A percentile compares a stretch with the other conserved stretches of the same genome.
Evolutionary conservation across 1,284 basidiomycete species (phyloP).

Genomic region (Ganoderma leucocontextum): DNA sequence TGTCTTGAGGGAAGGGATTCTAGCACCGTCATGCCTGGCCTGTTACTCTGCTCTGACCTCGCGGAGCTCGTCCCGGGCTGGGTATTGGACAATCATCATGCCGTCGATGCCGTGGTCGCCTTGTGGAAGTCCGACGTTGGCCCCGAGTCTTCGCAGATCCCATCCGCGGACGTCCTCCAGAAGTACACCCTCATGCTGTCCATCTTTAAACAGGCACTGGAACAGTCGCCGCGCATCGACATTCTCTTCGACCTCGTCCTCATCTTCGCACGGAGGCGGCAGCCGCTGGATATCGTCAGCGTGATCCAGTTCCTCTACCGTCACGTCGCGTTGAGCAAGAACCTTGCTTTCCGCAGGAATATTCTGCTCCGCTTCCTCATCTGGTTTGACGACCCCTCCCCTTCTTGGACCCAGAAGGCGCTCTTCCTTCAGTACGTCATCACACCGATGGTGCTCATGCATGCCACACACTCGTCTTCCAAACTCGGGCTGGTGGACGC

Average conservation of each 20-base stretch:
- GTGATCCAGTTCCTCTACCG: slow-evolving; percentile 91
- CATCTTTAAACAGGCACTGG: slow-evolving; percentile 80
- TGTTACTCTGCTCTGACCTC: slow-evolving; percentile 84
- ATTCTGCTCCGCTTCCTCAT: slow-evolving; percentile 87
- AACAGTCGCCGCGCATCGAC: slow-evolving; percentile 80
- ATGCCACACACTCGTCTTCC: slow-evolving; percentile 63
- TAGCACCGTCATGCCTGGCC: slow-evolving; percentile 67
- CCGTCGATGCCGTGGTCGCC: slow-evolving; percentile 73
- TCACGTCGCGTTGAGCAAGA: slow-evolving; percentile 78
- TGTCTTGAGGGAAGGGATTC: slow-evolving; percentile 67
- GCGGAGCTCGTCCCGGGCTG: slow-evolving; percentile 73
- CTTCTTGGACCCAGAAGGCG: slow-evolving; percentile 84
- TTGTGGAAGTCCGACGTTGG: slow-evolving; percentile 74
- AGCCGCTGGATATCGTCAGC: slow-evolving; percentile 84
- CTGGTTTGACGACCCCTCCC: slow-evolving; percentile 78
- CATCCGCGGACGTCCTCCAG: slow-evolving; percentile 62
- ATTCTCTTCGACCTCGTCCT: slow-evolving; percentile 90
- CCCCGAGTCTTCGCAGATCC: slow-evolving; percentile 54
- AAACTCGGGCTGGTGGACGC: slow-evolving; percentile 72
- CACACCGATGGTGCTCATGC: slow-evolving; percentile 88
- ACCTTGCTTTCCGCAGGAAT: slow-evolving; percentile 79
- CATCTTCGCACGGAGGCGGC: slow-evolving; percentile 82
- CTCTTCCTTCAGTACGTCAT: slow-evolving; percentile 89
- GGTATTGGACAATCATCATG: slow-evolving; percentile 73
- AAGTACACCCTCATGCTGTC: slow-evolving; percentile 77